These are phyloP conservation scores for Cylindrotheca fusiformis DNA, from an alignment of 108 stramenopile species.

Conservation along the genomic window DNA sequence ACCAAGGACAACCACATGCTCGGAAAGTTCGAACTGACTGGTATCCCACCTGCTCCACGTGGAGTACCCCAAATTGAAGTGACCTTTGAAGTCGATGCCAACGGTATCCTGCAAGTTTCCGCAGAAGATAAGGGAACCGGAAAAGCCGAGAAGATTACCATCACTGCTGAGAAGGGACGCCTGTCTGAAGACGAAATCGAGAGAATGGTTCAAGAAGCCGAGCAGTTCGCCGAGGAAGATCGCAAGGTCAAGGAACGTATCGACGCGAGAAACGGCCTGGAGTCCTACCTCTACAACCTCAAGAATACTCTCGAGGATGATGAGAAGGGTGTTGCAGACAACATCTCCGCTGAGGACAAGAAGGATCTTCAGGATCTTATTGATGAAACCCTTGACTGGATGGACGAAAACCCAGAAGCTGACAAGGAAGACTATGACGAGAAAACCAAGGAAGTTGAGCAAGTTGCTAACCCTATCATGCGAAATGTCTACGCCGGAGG, in stretches of 20 bases:
- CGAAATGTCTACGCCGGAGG: constrained; percentile 83
- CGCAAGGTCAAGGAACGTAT: constrained; percentile 88
- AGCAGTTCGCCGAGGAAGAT: constrained; percentile 91
- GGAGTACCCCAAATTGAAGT: constrained; percentile 94
- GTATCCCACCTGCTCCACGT: constrained; percentile 93
- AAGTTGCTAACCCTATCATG: constrained; percentile 93
- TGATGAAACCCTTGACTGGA: constrained; percentile 94
- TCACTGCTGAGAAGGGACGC: constrained; percentile 95
- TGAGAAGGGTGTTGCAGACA: constrained; percentile 50
- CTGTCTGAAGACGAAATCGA: constrained; percentile 95
- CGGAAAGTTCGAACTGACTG: constrained; percentile 91
- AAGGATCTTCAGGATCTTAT: constrained; percentile 86
- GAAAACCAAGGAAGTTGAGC: constrained; percentile 96
- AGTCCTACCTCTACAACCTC: constrained; percentile 95
- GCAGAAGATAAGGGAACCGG: constrained; percentile 92
- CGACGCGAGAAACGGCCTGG: constrained; percentile 92
- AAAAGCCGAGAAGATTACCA: constrained; percentile 90
- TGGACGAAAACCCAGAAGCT: constrained; percentile 93
- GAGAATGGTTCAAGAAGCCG: constrained; percentile 94
- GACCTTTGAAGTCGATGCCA: constrained; percentile 91
- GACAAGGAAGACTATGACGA: constrained; percentile 92
- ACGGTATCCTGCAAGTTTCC: constrained; percentile 91
- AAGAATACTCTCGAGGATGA: constrained; percentile 91
- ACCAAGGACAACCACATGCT: constrained; percentile 86
- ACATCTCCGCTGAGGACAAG: constrained; percentile 89